phyloP scores from a whole-genome alignment of 2,329 filamentous ascomycete genomes.

The Pyricularia sp. region DNA sequence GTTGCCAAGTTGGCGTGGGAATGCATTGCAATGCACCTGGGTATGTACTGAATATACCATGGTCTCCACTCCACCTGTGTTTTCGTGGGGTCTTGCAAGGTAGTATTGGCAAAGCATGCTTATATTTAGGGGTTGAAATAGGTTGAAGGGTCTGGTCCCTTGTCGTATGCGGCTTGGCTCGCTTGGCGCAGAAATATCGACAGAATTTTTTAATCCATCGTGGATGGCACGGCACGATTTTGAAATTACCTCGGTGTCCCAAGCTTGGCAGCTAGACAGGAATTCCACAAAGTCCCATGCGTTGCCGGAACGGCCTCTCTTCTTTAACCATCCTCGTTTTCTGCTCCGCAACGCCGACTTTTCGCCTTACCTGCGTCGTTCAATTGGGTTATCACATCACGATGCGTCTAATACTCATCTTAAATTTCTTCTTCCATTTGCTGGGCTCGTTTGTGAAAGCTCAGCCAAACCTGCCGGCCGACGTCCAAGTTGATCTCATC shows the following conservation, averaged over 20 bases:
- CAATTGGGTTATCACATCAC: neutral
- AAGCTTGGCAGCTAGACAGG: neutral
- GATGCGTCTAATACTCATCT: neutral
- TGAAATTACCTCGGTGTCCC: neutral
- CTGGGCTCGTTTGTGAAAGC: neutral
- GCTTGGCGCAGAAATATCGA: neutral
- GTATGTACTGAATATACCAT: too few species aligned
- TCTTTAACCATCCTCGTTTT: neutral
- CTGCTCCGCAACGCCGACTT: neutral
- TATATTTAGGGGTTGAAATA: neutral
- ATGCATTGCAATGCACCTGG: too few species aligned
- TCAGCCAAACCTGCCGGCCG: neutral
- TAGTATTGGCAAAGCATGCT: neutral
- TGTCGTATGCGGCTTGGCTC: neutral
- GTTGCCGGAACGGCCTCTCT: neutral
- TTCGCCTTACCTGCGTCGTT: neutral
- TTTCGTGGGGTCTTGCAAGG: neutral
- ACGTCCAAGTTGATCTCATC: slow-evolving; percentile 13
- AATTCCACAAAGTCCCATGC: neutral
- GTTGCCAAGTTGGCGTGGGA: too few species aligned
- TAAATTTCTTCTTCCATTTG: neutral
- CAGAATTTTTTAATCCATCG: neutral
- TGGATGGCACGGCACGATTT: neutral
- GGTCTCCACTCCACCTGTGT: neutral
- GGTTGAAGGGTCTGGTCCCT: neutral